phyloP scores from a whole-genome alignment of 2,329 filamentous ascomycete genomes.

The Curvularia lunata region DNA sequence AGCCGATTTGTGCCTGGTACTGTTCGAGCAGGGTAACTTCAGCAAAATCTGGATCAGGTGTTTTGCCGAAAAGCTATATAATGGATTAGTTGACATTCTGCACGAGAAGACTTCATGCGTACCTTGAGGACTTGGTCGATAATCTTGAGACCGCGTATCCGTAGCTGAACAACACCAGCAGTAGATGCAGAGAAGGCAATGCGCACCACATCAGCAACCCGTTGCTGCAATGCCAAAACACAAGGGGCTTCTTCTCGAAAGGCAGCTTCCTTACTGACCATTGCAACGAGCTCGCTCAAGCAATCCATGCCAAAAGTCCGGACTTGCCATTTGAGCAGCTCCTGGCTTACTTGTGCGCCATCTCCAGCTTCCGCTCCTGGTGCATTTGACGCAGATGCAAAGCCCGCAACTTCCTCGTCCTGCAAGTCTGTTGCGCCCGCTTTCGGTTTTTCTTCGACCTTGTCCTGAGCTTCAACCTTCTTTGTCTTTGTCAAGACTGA shows the following conservation, averaged over 20 bases:
- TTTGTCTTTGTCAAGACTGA: conserved; percentile 87
- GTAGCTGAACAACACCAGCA: conserved; percentile 85
- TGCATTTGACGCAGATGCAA: conserved; percentile 75
- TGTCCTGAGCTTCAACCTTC: conserved; percentile 65
- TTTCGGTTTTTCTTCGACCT: conserved; percentile 56
- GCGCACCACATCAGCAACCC: conserved; percentile 88
- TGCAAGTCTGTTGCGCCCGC: conserved; percentile 76
- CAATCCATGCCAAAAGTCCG: conserved; percentile 92
- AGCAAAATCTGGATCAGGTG: conserved; percentile 95
- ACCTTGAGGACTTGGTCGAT: conserved; percentile 87
- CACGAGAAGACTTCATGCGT: not conserved
- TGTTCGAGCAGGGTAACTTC: conserved; percentile 96
- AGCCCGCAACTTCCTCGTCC: conserved; percentile 96
- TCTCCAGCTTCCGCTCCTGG: conserved; percentile 53
- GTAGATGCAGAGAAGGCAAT: conserved; percentile 98
- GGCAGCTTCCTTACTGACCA: conserved; percentile 79
- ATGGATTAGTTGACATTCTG: not conserved
- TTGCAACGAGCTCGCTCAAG: conserved; percentile 78
- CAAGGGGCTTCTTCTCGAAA: conserved; percentile 79
- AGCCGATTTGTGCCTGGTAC: conserved; percentile 98
- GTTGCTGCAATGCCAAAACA: conserved; percentile 78
- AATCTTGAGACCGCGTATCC: conserved; percentile 90
- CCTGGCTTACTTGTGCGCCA: conserved; percentile 65
- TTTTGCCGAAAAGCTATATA: conserved; percentile 82
- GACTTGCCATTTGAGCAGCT: conserved; percentile 93